phyloP scores from a whole-genome alignment of 2,329 filamentous ascomycete genomes.

The Mycosphaerella arachidis region DNA sequence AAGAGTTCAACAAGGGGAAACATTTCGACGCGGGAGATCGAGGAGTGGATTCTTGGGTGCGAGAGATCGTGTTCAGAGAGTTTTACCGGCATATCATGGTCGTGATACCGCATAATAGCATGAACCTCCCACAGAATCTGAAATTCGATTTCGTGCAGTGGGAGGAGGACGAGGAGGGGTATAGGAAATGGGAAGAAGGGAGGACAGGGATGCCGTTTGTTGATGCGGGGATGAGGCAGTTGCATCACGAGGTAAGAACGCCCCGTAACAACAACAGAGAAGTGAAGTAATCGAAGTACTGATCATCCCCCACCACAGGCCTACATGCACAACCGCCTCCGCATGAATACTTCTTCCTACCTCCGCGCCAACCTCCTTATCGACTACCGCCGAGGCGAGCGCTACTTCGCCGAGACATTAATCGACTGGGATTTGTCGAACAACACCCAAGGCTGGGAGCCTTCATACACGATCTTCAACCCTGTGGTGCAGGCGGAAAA shows the following conservation, averaged over 20 bases:
- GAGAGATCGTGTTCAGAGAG: slow-evolving; percentile 50
- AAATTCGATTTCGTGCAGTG: slow-evolving; percentile 50
- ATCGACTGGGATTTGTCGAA: slow-evolving; percentile 48
- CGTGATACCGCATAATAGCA: slow-evolving; percentile 44
- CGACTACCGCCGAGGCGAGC: slow-evolving; percentile 48
- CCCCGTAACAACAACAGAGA: neutral
- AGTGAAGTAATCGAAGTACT: neutral
- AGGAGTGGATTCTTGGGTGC: slow-evolving; percentile 43
- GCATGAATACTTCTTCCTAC: slow-evolving; percentile 49
- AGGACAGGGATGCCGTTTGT: slow-evolving; percentile 47
- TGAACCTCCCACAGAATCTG: slow-evolving; percentile 50
- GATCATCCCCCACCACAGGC: slow-evolving; percentile 18
- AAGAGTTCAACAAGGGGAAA: slow-evolving; percentile 39
- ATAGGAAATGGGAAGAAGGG: slow-evolving; percentile 47
- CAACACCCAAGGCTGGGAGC: slow-evolving; percentile 52
- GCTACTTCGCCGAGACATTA: slow-evolving; percentile 49
- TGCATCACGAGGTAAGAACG: slow-evolving; percentile 38
- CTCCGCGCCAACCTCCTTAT: slow-evolving; percentile 47
- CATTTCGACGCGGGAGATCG: slow-evolving; percentile 41
- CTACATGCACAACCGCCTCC: slow-evolving; percentile 51
- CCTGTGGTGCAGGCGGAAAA: slow-evolving; percentile 79
- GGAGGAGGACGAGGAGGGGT: slow-evolving; percentile 49
- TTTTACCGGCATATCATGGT: slow-evolving; percentile 48
- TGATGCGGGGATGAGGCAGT: slow-evolving; percentile 50
- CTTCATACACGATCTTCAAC: slow-evolving; percentile 48